Evolutionary conservation across 257 asterid species (phyloP), one percentile per base, ranked within the genome.

Genomic region (Scutellaria minor): DNA sequence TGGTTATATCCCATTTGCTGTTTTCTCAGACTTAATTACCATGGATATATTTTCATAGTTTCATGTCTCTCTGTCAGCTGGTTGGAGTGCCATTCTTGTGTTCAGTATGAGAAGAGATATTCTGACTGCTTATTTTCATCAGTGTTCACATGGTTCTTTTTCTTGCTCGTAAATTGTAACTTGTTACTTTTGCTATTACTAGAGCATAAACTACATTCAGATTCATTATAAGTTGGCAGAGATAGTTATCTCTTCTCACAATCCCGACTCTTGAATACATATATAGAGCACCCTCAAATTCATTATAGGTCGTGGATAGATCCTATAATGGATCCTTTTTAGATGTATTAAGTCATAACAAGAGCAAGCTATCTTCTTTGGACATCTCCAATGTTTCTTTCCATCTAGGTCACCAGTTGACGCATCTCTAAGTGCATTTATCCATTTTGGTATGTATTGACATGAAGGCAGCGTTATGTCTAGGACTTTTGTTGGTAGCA

Each of bases 191-290:
- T 67, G 53, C 8, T 35, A 15, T 57, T 70, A 40, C 42, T 11
- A 31, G 69, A 54, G 24, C 64, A 77, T 40, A 50, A 55, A 46
- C 45, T 46, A 39, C 13, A 11, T 58, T 71, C 62, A 71, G 44
- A 40, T 46, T 39, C 18, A 9, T 11, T 40, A 9, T 22, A 40
- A 62, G 53, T 31, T 9, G 51, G 53, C 14, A 31, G 3, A 24
- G 22, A 31, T 50, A 12, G 37, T 22, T 13, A 52, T 59, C 62
- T 75, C 48, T 15, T 54, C 65, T 40, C 15, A 5, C 57, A 48
- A 71, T 27, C 53, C 63, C 41, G 39, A 18, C 53, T 35, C 42
- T 27, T 48, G 11, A 64, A 24, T 24, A 10, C 11, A 11, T 24
- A 11, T 24, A 31, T 31, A 2, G 37, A 1, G 58, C 37, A 9